A percentile compares a stretch with the other conserved stretches of the same genome.
Evolutionary conservation across 202 grass and related monocot species (phyloP).

Genomic region (Panicum hallii): DNA sequence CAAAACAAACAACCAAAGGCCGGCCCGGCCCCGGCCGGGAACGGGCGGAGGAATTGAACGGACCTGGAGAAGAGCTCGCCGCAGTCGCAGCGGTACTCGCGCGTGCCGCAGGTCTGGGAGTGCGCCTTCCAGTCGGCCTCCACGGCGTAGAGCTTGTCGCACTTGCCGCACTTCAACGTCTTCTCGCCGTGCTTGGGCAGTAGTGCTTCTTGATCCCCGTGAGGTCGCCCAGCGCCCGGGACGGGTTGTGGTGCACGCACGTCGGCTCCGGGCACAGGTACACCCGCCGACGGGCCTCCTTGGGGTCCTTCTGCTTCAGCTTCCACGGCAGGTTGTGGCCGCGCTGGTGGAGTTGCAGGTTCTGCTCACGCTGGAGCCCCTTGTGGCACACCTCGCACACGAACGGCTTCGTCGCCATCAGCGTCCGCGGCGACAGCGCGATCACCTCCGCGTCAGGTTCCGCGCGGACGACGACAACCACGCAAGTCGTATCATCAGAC

Average conservation of each 20-base stretch:
- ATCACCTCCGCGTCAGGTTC: slow-evolving; percentile 96
- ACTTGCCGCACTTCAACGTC: slow-evolving; percentile 98
- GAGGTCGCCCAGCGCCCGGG: slow-evolving; percentile 85
- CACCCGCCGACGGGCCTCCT: slow-evolving; percentile 64
- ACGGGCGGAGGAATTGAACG: too few relatives aligned
- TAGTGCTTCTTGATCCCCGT: slow-evolving; percentile 98
- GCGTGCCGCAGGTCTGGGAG: slow-evolving; percentile 82
- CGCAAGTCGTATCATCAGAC: not conserved
- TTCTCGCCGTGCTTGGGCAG: slow-evolving; percentile 98
- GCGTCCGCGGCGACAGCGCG: slow-evolving; percentile 81
- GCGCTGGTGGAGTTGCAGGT: slow-evolving; percentile 92
- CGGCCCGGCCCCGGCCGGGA: too few relatives aligned
- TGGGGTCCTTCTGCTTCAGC: slow-evolving; percentile 88
- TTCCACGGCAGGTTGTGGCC: slow-evolving; percentile 96
- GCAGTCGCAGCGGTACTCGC: slow-evolving; percentile 97
- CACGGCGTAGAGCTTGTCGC: slow-evolving; percentile 90
- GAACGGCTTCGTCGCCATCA: slow-evolving; percentile 96
- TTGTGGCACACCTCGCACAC: slow-evolving; percentile 93
- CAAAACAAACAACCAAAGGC: too few relatives aligned
- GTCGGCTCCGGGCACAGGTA: slow-evolving; percentile 95
- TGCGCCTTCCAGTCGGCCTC: slow-evolving; percentile 98
- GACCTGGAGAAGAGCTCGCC: slow-evolving; percentile 96
- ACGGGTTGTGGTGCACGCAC: slow-evolving; percentile 91
- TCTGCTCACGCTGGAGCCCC: slow-evolving; percentile 95
- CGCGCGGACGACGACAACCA: not conserved